Base-by-base conservation (phyloP, 2,329 filamentous ascomycete species). In the Botrytis porri region DNA sequence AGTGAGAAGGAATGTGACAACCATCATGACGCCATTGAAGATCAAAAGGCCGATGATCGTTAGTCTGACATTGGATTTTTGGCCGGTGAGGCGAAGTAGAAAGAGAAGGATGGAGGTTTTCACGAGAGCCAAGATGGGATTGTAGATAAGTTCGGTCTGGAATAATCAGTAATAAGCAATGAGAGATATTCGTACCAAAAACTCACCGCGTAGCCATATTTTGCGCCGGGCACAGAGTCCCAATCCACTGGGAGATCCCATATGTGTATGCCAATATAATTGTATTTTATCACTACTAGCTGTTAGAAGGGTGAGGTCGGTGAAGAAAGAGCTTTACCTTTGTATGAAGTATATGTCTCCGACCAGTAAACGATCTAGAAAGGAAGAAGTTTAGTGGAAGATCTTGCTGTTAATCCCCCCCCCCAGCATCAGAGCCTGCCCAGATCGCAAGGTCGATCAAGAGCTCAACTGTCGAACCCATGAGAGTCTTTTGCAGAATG, bases 31-130 rank as follows among this genome's bases (percentile, higher is more conserved):
- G 29, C 25, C 65, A 60, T 74, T 74, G 37, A 73, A 51, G 16
- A 67, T 61, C 22, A 74, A n/a, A 43, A 74, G 60, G 4, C 69
- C 77, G 63, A 79, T 73, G 64, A 83, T 81, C 32, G 79, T 77
- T 14, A 78, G 75, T 43, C 80, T 78, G 2, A 84, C 78, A 35
- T 75, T 80, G 41, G 69, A 77, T 73, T 83, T 83, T 71, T 83
- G 77, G 54, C 82, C 76, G 66, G 82, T 81, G 1, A 85, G 80
- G 1, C 83, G 83, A 29, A 84, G 79, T n/a, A 85, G 80, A 73
- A 85, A 84, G n/a, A 85, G 74, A 6, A 86, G 80, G 29, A 85
- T 79, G 0, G 84, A 85, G 2, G 82, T 81, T 76, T 85, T 86
- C 72, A 85, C 82, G 16, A 86, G 79, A 6, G 83, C 83, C 3